Evolutionary conservation across 2,329 filamentous ascomycete species (phyloP).

Genomic region (Neopestalotiopsis rosae): DNA sequence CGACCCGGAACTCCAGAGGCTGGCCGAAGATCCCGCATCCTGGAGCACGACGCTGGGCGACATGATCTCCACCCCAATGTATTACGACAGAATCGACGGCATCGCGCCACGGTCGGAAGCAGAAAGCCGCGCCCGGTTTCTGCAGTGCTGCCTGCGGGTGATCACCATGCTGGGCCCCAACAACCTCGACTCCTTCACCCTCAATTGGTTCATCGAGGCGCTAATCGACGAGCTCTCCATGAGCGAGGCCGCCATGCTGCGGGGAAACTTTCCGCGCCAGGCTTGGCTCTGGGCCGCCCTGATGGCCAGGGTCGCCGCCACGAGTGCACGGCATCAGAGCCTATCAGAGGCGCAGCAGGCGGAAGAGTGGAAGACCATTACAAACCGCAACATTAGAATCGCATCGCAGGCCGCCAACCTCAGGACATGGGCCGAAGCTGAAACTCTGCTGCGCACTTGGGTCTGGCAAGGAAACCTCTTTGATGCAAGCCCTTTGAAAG

Average conservation of each 20-base stretch:
- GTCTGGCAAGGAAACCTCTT: constrained; percentile 10
- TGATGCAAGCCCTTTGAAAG: constrained; percentile 23
- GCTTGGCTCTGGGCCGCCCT: constrained; percentile 30
- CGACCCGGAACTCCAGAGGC: background rate
- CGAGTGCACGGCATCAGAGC: constrained; percentile 27
- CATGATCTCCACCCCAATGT: constrained; percentile 20
- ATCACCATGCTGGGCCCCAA: constrained; percentile 28
- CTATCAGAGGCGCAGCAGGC: constrained; percentile 27
- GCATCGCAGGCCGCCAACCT: constrained; percentile 26
- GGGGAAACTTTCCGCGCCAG: constrained; percentile 27
- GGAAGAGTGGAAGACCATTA: constrained; percentile 28
- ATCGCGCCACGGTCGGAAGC: constrained; percentile 25
- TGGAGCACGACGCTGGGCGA: constrained; percentile 26
- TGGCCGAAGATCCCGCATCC: constrained; percentile 21
- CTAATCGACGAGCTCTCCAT: constrained; percentile 28
- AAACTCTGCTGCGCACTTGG: constrained; percentile 25
- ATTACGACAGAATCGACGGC: constrained; percentile 19
- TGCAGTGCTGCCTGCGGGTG: constrained; percentile 28
- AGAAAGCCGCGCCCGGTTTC: constrained; percentile 28
- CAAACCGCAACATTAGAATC: constrained; percentile 29
- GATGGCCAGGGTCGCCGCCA: constrained; percentile 29
- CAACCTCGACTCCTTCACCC: constrained; percentile 27
- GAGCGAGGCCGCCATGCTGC: constrained; percentile 27
- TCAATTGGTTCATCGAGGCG: constrained; percentile 32
- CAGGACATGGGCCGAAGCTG: constrained; percentile 28